These are phyloP conservation scores for Carnegiea gigantea DNA, from an alignment of 179 eudicot species.

Conservation along the genomic window DNA sequence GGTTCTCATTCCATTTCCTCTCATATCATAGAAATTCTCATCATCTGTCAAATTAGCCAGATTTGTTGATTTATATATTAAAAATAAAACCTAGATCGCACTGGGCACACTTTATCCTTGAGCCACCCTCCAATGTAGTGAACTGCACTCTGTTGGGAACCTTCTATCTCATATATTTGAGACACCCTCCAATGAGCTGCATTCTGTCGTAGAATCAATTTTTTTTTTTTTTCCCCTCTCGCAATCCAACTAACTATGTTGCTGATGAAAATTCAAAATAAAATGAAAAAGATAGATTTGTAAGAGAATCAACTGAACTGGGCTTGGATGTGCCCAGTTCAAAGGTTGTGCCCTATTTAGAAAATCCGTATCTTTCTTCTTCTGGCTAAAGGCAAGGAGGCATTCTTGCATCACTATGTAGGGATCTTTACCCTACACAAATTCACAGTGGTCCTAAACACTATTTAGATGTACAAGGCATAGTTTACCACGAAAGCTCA, in stretches of 20 bases:
- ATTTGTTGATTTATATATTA: not conserved
- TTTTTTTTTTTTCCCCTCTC: no score
- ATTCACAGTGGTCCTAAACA: slow-evolving; percentile 19
- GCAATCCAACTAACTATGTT: not conserved
- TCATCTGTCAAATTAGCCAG: not conserved
- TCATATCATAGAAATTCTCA: not conserved
- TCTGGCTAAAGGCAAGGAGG: slow-evolving; percentile 34
- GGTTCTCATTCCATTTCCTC: not conserved
- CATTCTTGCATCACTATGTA: slow-evolving; percentile 31
- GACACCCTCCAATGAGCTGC: no score
- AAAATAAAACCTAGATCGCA: not conserved
- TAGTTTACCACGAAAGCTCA: slow-evolving; percentile 12
- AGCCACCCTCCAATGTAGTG: not conserved
- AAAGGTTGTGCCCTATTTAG: slow-evolving; percentile 17
- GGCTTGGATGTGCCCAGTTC: not conserved
- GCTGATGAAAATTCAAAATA: not conserved
- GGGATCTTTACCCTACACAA: slow-evolving; percentile 35
- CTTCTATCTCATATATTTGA: not conserved
- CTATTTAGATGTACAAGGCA: slow-evolving; percentile 13
- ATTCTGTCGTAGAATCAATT: slow-evolving; percentile 4
- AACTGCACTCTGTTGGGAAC: no score
- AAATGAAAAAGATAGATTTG: not conserved
- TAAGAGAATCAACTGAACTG: not conserved
- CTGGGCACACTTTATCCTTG: not conserved
- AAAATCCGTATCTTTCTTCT: slow-evolving; percentile 32